phyloP scores from a whole-genome alignment of 2,329 filamentous ascomycete species.

The Raffaelea ambrosiae region DNA sequence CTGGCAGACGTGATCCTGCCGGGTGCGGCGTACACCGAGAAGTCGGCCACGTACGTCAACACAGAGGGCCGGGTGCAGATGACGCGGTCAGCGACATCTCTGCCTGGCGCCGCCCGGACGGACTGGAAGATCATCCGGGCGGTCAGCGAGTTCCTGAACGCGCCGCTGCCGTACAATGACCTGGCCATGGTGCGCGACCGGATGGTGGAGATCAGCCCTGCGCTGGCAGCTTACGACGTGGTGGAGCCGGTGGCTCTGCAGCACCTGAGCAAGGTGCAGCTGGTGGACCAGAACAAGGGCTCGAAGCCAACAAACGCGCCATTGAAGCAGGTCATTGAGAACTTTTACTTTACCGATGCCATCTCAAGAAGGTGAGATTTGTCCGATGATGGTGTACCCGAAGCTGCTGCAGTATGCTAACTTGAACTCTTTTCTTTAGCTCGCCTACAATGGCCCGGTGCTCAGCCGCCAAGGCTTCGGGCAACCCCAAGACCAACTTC shows the following conservation, averaged over 20 bases:
- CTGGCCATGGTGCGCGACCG: slow-evolving; percentile 81
- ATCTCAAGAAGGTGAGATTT: slow-evolving; percentile 82
- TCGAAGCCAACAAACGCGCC: slow-evolving; percentile 61
- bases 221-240: slow-evolving; percentile 81
- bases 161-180: slow-evolving; percentile 85
- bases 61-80: slow-evolving; percentile 95
- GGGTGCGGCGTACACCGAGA: slow-evolving; percentile 94
- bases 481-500: slow-evolving; percentile 69
- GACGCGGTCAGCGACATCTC: slow-evolving; percentile 78
- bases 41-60: slow-evolving; percentile 93
- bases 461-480: slow-evolving; percentile 81
- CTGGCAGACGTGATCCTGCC: slow-evolving; percentile 91
- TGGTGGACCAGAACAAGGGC: slow-evolving; percentile 95
- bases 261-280: slow-evolving; percentile 80
- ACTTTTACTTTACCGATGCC: slow-evolving; percentile 97
- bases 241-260: slow-evolving; percentile 71
- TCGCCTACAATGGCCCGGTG: slow-evolving; percentile 98
- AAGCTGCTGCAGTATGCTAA: not conserved
- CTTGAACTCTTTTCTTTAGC: slow-evolving; percentile 36
- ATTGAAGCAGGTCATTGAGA: slow-evolving; percentile 78
- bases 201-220: slow-evolving; percentile 90
- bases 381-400: slow-evolving; percentile 2
- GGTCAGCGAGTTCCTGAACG: slow-evolving; percentile 80
- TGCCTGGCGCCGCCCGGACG: slow-evolving; percentile 82
- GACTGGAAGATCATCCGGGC: slow-evolving; percentile 99